phyloP scores from a whole-genome alignment of 2,329 filamentous ascomycete species.

The Aspergillus ochraceoroseus region DNA sequence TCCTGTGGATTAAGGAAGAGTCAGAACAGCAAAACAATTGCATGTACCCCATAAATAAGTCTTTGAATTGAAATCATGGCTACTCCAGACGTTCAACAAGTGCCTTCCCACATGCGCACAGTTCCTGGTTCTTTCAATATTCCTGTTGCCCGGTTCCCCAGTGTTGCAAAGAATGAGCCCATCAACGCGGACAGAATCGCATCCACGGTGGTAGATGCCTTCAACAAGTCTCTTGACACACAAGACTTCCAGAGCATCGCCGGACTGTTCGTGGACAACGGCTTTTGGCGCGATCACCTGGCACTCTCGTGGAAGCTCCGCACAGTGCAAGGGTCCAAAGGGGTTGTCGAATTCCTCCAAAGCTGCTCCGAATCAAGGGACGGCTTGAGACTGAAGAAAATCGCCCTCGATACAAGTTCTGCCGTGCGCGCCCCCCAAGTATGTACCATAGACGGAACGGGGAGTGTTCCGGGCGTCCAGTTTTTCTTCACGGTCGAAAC shows the following conservation, averaged over 20 bases:
- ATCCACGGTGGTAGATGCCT: conserved; percentile 31
- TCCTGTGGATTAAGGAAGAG: no score
- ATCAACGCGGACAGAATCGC: conserved; percentile 40
- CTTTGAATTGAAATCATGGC: no score
- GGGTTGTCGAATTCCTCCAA: no score
- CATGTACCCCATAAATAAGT: no score
- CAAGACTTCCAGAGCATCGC: conserved; percentile 35
- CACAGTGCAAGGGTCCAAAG: conserved; percentile 48
- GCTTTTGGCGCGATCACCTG: conserved; percentile 58
- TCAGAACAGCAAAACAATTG: no score
- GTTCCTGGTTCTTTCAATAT: conserved; percentile 56
- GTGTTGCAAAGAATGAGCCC: conserved; percentile 30
- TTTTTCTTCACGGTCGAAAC: conserved; percentile 55
- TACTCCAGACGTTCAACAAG: no score
- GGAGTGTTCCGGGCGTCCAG: conserved; percentile 51
- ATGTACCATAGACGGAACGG: conserved; percentile 48
- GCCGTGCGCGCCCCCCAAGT: conserved; percentile 45
- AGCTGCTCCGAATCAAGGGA: conserved; percentile 36
- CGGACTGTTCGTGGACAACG: conserved; percentile 48
- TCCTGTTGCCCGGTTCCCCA: conserved; percentile 42
- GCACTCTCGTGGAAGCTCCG: conserved; percentile 53
- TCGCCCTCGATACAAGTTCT: conserved; percentile 33
- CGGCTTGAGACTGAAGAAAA: conserved; percentile 43
- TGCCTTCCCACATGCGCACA: no score
- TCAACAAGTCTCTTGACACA: conserved; percentile 40